Percentiles rank a stretch among this genome's conserved stretches.
phyloP scores from a whole-genome alignment of 2,329 filamentous ascomycete genomes.

The Fusarium sp. region DNA sequence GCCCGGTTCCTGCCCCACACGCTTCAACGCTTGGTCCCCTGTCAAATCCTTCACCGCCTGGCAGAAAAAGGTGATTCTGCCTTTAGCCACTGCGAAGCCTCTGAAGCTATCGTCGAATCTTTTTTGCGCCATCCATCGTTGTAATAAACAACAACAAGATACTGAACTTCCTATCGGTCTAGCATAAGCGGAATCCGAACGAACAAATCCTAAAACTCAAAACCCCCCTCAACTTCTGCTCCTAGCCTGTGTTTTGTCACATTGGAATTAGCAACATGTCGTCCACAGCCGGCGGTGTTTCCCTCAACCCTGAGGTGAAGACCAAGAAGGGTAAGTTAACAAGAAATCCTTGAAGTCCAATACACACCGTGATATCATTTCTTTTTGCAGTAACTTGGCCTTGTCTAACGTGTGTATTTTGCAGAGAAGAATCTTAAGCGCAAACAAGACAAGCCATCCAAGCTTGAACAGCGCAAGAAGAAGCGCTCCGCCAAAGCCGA shows the following conservation, averaged over 20 bases:
- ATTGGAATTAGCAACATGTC: constrained; percentile 18
- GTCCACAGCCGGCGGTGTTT: constrained; percentile 19
- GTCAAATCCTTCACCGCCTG: constrained; percentile 47
- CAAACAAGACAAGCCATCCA: constrained; percentile 30
- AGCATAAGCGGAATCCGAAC: background rate
- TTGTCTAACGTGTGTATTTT: constrained; percentile 11
- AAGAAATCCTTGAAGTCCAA: background rate
- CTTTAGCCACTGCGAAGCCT: constrained; percentile 11
- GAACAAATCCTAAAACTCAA: too few relatives aligned
- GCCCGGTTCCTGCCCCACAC: constrained; percentile 12
- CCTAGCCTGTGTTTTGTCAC: constrained; percentile 7
- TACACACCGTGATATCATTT: background rate
- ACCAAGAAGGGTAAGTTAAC: constrained; percentile 34
- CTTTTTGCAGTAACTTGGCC: background rate
- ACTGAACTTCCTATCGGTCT: background rate
- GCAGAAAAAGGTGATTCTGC: constrained; percentile 49
- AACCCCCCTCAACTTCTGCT: background rate
- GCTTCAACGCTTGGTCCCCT: constrained; percentile 4
- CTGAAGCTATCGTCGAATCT: constrained; percentile 39
- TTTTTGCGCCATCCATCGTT: constrained; percentile 22
- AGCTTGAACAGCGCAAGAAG: constrained; percentile 50
- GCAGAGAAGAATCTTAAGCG: constrained; percentile 33
- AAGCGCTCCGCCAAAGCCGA: constrained; percentile 55
- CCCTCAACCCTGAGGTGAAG: constrained; percentile 38
- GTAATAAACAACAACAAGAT: constrained; percentile 5